A percentile compares a stretch with the other conserved stretches of the same genome.
Conservation (phyloP, 1,284 basidiomycete genomes). For the Cryptococcus amylolentus region DNA sequence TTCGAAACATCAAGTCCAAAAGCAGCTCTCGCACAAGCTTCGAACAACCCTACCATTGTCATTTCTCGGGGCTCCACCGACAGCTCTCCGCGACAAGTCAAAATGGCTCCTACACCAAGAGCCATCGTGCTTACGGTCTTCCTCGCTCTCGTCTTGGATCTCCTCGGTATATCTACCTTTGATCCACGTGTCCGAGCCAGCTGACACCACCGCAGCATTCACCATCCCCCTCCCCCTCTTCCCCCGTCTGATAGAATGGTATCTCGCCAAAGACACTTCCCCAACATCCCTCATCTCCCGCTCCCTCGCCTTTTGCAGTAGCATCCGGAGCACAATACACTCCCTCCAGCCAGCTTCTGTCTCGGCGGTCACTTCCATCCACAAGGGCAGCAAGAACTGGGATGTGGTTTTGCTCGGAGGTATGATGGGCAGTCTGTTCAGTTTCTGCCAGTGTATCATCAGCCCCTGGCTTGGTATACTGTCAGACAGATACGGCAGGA, state of each 20-base stretch:
- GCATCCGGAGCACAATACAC: constrained; percentile 8
- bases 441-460: constrained; percentile 79
- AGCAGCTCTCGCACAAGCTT: too few species aligned
- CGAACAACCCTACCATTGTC: too few species aligned
- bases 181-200: neutral
- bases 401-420: constrained; percentile 59
- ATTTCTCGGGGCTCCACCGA: too few species aligned
- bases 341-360: neutral
- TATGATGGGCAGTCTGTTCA: constrained; percentile 83
- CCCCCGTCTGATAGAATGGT: constrained; percentile 71
- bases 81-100: too few species aligned
- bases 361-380: neutral
- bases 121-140: constrained; percentile 65
- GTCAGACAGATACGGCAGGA: constrained; percentile 76
- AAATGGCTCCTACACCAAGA: constrained; percentile 4
- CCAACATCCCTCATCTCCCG: constrained; percentile 63
- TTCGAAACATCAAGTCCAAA: too few species aligned
- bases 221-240: constrained; percentile 92
- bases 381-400: constrained; percentile 28
- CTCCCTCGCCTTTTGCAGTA: constrained; percentile 62
- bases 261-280: constrained; percentile 53
- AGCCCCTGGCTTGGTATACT: constrained; percentile 74
- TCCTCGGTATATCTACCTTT: constrained; percentile 57
- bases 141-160: constrained; percentile 78
- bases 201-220: constrained; percentile 58